Base-by-base conservation (phyloP, 352 stramenopile species). In the Achlya hypogyna region DNA sequence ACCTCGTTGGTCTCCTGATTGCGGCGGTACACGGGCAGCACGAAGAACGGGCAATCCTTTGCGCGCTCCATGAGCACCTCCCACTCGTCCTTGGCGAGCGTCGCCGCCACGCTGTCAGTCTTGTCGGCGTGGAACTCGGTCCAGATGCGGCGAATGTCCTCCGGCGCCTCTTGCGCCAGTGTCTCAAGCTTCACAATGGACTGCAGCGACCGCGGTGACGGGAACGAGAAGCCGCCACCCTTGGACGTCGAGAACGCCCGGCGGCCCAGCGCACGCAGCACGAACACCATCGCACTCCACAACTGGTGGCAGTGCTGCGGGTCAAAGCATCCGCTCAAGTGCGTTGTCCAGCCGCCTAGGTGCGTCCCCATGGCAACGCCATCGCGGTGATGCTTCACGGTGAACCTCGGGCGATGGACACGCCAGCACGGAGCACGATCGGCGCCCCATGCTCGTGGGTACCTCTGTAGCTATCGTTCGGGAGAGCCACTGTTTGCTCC, bases 171-270 rank as follows among this genome's bases (percentile, higher is more conserved):
- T 62, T 78, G 76, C 70, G 86, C 74, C 35, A 96, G 74, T 53
- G 91, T 73, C 69, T 92, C 85, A 25, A 94, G 58, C 77, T 93
- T 92, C 52, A 94, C 85, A 42, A 94, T 81, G 69, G 93, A 81
- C 60, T 89, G 76, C 63, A 96, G 75, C 40, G 79, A 75, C 1
- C 84, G 81, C 10, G 87, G 81, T 4, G 86, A 84, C 29, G 87
- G 87, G 59, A 89, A 95, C 42, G 86, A 94, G 62, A 96, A 96
- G 16, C 87, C 85, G 29, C 73, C 68, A 18, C 70, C 58, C 4
- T 43, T 53, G 10, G 58, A 65, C 23, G 60, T 67, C 29, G 60
- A 67, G 38, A 67, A 43, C n/a, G 60, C 14, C 18, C 60, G 60
- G n/a, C n/a, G n/a, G n/a, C n/a, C n/a, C n/a, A n/a, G n/a, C n/a